phyloP scores from a whole-genome alignment of 176 grass and related monocot genomes.

The Triticum timopheevii region DNA sequence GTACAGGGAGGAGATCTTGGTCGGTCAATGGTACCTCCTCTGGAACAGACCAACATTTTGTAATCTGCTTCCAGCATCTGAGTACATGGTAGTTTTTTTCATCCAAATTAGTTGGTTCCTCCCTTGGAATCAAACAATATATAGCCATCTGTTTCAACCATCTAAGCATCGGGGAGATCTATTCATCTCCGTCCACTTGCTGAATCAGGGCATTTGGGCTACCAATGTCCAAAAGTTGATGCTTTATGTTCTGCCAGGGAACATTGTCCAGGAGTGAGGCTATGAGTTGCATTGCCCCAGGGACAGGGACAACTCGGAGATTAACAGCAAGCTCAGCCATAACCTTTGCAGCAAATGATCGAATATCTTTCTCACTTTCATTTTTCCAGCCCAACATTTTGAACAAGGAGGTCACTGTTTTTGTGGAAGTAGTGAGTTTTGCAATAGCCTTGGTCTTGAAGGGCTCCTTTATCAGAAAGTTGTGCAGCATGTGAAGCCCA shows the following conservation, averaged over 20 bases:
- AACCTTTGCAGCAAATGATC: neutral
- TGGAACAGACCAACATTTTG: neutral
- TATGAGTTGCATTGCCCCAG: neutral
- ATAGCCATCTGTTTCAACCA: neutral
- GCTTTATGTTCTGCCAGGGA: neutral
- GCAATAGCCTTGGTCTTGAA: neutral
- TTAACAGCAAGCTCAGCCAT: neutral
- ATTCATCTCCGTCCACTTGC: neutral
- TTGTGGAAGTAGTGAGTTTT: neutral
- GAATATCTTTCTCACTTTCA: neutral
- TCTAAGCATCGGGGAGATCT: neutral
- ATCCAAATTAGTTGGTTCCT: neutral
- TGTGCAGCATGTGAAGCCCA: neutral
- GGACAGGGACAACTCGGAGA: neutral
- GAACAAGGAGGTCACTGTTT: neutral
- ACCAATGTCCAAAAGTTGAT: neutral
- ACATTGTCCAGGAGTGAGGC: neutral
- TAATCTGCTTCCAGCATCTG: neutral
- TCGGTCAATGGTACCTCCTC: neutral
- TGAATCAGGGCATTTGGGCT: neutral
- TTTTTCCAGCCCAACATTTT: neutral
- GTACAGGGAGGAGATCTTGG: neutral
- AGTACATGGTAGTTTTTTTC: neutral
- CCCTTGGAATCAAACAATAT: neutral
- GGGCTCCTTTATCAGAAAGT: neutral